Percentiles rank a stretch among this genome's conserved stretches.
Evolutionary conservation across 805 yeast species (phyloP).

Genomic region (Sporopachydermia lactativora): DNA sequence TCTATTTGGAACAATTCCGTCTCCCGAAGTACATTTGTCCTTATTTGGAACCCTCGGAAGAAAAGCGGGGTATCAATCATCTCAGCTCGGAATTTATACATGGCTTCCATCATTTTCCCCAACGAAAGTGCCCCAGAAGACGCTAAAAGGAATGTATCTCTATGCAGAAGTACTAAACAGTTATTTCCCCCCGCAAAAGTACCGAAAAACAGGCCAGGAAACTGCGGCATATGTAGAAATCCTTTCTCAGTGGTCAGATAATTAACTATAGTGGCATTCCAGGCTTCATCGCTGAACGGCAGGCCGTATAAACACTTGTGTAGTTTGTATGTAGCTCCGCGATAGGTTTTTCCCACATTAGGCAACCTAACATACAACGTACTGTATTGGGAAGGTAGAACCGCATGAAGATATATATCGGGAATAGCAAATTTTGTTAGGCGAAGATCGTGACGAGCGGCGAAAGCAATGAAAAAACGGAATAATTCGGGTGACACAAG

Average conservation of each 20-base stretch:
- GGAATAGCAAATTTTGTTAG: background rate
- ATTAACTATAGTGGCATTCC: background rate
- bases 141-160: background rate
- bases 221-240: background rate
- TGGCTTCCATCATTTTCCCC: constrained; percentile 1
- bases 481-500: background rate
- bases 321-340: background rate
- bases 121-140: background rate
- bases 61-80: background rate
- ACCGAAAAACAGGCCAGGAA: background rate
- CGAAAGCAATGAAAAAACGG: background rate
- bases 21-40: background rate
- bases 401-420: background rate
- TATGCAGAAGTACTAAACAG: background rate
- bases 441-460: background rate
- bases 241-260: background rate
- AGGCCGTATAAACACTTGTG: constrained; percentile 1
- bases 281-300: background rate
- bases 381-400: background rate
- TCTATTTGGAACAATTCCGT: background rate
- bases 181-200: background rate
- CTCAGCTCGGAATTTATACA: background rate
- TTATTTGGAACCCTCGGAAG: background rate
- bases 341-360: constrained; percentile 1
- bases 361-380: background rate